Evolutionary conservation across 805 yeast genomes (phyloP), one percentile per base, ranked within the genome.

Genomic region (Candida yuanshanica): DNA sequence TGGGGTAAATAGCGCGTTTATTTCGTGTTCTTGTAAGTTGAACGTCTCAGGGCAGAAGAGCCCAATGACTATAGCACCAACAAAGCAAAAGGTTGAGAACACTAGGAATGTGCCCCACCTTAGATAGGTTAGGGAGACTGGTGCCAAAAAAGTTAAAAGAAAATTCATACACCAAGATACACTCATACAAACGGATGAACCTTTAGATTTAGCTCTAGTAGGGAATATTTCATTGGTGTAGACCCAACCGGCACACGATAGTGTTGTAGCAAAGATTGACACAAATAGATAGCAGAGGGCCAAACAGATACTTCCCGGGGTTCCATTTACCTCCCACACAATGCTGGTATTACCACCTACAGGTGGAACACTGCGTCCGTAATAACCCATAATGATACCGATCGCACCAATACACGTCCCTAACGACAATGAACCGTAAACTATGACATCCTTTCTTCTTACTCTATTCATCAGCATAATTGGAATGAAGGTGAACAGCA

Each of bases 151-250:
- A 0, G 70, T 66, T 38, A 70, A 52, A 1, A 52, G 24, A 17
- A 66, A 66, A 45, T 62, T 66, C 7, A 66, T 43, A 2, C 60
- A 45, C 79, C 78, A 75, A 3, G 75, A 70, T 12, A 64, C 53
- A 20, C 70, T 55, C 69, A 72, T 68, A 35, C 75, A 67, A 5
- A 74, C 46, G 0, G 77, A 62, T 20, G 69, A 56, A 0, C 77
- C 78, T 47, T 70, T 73, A 0, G 72, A 58, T 45, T 75, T 68
- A 1, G 73, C 68, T 21, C 58, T 57, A 1, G 56, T 56, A 0
- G 76, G 75, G 33, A 77, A 66, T 5, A 74, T 55, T 48, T 77
- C 82, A 37, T 69, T 66, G 5, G 74, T 65, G 49, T 73, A 75
- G 17, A 76, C 53, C 74, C 74, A 69, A 25, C 77, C 66, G 4